phyloP scores from a whole-genome alignment of 2,329 filamentous ascomycete species.

The Diaporthe vaccinii region DNA sequence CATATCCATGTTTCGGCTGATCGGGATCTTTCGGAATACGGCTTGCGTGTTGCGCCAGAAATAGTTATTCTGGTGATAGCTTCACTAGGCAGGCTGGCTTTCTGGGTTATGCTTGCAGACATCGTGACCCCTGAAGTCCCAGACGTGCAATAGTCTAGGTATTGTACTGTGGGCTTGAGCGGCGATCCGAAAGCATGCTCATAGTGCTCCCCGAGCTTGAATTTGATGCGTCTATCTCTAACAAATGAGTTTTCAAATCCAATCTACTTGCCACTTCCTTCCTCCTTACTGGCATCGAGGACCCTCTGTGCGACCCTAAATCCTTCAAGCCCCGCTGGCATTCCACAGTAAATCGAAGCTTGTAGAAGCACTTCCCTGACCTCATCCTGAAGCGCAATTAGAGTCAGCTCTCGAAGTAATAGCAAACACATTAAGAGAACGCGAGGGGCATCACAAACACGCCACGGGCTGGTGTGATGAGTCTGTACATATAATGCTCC shows the following conservation, averaged over 20 bases:
- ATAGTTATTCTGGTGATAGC: not conserved
- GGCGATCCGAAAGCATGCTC: not conserved
- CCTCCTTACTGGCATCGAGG: constrained; percentile 49
- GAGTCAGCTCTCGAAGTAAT: not conserved
- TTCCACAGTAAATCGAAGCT: constrained; percentile 59
- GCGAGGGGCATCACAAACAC: too few species aligned
- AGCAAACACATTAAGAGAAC: not conserved
- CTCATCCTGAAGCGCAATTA: constrained; percentile 55
- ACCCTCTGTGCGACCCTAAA: constrained; percentile 51
- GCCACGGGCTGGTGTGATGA: not conserved
- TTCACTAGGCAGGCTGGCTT: not conserved
- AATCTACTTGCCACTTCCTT: constrained; percentile 46
- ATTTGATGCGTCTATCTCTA: not conserved
- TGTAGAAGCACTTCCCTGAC: constrained; percentile 71
- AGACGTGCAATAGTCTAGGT: too few species aligned
- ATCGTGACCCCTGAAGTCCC: not conserved
- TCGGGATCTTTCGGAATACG: not conserved
- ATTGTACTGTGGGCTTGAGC: not conserved
- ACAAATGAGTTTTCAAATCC: not conserved
- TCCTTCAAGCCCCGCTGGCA: constrained; percentile 59
- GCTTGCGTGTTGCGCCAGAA: not conserved
- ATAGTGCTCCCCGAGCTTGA: not conserved
- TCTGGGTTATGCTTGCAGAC: not conserved
- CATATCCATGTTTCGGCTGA: not conserved
- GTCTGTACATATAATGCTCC: not conserved